Conservation (phyloP, 768 basidiomycete genomes). For the Gyrodon lividus region DNA sequence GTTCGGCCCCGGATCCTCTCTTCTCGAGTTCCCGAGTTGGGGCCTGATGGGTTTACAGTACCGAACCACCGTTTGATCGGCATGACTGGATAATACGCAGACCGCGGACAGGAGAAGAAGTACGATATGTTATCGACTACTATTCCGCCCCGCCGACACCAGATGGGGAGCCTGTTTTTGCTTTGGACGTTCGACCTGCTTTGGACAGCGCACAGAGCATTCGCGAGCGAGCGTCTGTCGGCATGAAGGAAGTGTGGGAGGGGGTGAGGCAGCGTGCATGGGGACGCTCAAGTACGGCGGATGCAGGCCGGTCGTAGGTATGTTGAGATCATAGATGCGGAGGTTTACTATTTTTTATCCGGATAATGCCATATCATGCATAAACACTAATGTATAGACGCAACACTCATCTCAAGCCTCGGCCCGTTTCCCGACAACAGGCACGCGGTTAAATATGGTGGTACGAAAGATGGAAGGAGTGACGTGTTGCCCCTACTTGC, state of each 20-base stretch:
- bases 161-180: constrained; percentile 93
- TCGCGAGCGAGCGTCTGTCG: constrained; percentile 67
- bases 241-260: constrained; percentile 70
- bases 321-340: not conserved
- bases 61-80: constrained; percentile 93
- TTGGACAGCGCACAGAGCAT: constrained; percentile 81
- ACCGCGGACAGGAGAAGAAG: constrained; percentile 72
- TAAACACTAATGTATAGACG: not conserved
- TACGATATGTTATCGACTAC: constrained; percentile 98
- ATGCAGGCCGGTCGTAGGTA: not conserved
- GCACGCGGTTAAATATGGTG: not conserved
- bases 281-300: constrained; percentile 10
- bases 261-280: constrained; percentile 32
- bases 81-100: constrained; percentile 97
- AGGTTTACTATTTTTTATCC: not conserved
- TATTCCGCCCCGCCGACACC: constrained; percentile 89
- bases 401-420: not conserved
- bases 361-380: not conserved
- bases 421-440: too few species aligned
- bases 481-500: too few species aligned
- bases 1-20: constrained; percentile 25
- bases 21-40: not conserved
- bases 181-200: constrained; percentile 93
- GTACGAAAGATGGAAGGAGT: not conserved
- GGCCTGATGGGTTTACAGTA: constrained; percentile 43